A percentile compares a stretch with the other conserved stretches of the same genome.
These are phyloP conservation scores for Diutina pseudorugosa DNA, from an alignment of 1,139 yeast species.

Conservation along the genomic window DNA sequence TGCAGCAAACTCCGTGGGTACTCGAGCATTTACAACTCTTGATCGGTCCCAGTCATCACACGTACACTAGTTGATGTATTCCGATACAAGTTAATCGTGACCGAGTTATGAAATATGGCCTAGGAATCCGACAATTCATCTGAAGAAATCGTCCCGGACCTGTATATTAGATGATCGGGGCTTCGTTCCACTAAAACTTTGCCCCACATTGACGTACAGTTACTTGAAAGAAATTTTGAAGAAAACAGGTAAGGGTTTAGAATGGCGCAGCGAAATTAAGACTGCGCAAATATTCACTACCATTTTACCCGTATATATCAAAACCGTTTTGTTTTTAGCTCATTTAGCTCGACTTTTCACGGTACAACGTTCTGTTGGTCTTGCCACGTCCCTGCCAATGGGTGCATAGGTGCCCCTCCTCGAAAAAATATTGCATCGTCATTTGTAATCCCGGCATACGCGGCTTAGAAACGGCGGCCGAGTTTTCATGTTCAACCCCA, in stretches of 20 bases:
- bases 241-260: neutral
- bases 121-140: neutral
- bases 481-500: too few species aligned
- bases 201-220: constrained; percentile 2
- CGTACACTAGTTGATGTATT: neutral
- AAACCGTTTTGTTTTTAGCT: neutral
- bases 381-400: neutral
- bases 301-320: neutral
- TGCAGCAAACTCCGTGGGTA: neutral
- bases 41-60: neutral
- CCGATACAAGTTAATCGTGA: neutral
- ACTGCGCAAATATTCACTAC: neutral
- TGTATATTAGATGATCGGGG: neutral
- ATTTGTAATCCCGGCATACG: neutral
- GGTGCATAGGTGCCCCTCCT: constrained; percentile 1
- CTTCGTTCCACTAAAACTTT: neutral
- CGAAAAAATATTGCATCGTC: neutral
- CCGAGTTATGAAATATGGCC: neutral
- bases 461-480: neutral
- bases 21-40: neutral
- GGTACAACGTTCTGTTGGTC: neutral
- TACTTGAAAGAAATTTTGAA: neutral
- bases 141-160: neutral
- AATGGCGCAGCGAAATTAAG: neutral
- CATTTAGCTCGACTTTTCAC: neutral